phyloP scores from a whole-genome alignment of 306 rosid genomes.

The Castanea crenata region DNA sequence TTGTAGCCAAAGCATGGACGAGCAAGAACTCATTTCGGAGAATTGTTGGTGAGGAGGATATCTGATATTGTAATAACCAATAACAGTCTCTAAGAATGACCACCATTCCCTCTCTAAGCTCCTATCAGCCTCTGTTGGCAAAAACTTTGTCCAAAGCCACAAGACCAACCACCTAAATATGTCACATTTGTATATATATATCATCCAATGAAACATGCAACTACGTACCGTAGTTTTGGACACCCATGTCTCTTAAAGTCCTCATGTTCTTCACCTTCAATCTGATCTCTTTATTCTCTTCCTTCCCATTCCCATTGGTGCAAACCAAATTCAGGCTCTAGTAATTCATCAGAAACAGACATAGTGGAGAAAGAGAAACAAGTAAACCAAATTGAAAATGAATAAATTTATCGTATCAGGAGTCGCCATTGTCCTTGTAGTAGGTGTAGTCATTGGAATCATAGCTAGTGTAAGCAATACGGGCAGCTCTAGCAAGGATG shows the following conservation, averaged over 20 bases:
- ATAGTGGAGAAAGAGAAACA: not conserved
- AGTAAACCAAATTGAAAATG: not conserved
- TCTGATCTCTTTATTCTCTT: not conserved
- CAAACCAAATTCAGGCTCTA: not conserved
- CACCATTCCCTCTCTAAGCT: not conserved
- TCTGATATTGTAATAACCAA: too few species aligned
- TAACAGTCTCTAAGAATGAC: not conserved
- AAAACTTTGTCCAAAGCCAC: too few species aligned
- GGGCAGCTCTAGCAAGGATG: not conserved
- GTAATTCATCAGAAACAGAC: not conserved
- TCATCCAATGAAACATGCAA: too few species aligned
- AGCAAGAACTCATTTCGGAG: not conserved
- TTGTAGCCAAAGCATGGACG: not conserved
- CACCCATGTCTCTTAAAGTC: not conserved
- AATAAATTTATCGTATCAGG: constrained; percentile 1
- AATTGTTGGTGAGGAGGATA: not conserved
- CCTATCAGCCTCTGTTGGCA: too few species aligned
- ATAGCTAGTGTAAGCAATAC: not conserved
- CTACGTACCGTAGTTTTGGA: too few species aligned
- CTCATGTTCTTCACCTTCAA: not conserved
- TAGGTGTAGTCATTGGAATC: constrained; percentile 17
- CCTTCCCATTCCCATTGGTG: not conserved
- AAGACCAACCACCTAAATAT: too few species aligned
- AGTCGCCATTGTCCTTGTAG: constrained; percentile 21
- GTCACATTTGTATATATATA: too few species aligned